Percentiles rank a stretch among this genome's conserved stretches.
Conservation (phyloP, 495 filamentous ascomycete genomes). For the Aspergillus olivimuriae region DNA sequence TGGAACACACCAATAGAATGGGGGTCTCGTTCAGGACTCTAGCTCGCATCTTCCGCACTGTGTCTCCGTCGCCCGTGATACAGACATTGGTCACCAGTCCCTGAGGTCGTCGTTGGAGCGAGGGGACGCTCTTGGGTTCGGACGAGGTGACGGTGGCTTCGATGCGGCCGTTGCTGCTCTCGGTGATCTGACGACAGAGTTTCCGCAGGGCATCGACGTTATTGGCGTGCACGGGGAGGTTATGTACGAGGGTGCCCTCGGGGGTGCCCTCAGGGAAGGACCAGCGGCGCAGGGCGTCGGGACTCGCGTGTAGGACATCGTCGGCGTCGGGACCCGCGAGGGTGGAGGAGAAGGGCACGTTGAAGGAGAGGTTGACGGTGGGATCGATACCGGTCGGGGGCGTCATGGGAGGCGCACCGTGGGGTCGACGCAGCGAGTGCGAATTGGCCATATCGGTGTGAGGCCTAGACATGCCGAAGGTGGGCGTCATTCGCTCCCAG, state of each 20-base stretch:
- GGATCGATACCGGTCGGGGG: slow-evolving; percentile 59
- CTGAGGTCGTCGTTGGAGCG: slow-evolving; percentile 59
- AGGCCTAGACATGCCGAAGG: slow-evolving; percentile 71
- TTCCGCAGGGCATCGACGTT: slow-evolving; percentile 72
- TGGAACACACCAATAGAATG: slow-evolving; percentile 68
- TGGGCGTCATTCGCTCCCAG: slow-evolving; percentile 84
- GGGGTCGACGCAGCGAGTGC: slow-evolving; percentile 61
- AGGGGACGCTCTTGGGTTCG: slow-evolving; percentile 68
- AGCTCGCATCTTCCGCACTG: slow-evolving; percentile 77
- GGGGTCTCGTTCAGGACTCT: slow-evolving; percentile 81
- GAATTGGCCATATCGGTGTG: slow-evolving; percentile 72
- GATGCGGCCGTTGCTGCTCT: slow-evolving; percentile 58
- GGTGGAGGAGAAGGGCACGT: slow-evolving; percentile 88
- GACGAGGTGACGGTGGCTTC: slow-evolving; percentile 78
- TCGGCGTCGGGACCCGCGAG: slow-evolving; percentile 84
- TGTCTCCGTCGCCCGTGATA: slow-evolving; percentile 75
- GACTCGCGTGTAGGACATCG: slow-evolving; percentile 84
- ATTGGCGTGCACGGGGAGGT: slow-evolving; percentile 79
- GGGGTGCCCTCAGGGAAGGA: slow-evolving; percentile 80
- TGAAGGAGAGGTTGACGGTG: slow-evolving; percentile 78
- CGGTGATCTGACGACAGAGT: slow-evolving; percentile 72
- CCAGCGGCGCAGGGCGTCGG: slow-evolving; percentile 79
- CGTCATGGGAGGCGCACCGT: slow-evolving; percentile 58
- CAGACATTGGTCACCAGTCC: slow-evolving; percentile 85
- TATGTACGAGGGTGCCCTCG: slow-evolving; percentile 73